Base-by-base conservation (phyloP, 305 asterid species). In the Fraxinus floribunda region DNA sequence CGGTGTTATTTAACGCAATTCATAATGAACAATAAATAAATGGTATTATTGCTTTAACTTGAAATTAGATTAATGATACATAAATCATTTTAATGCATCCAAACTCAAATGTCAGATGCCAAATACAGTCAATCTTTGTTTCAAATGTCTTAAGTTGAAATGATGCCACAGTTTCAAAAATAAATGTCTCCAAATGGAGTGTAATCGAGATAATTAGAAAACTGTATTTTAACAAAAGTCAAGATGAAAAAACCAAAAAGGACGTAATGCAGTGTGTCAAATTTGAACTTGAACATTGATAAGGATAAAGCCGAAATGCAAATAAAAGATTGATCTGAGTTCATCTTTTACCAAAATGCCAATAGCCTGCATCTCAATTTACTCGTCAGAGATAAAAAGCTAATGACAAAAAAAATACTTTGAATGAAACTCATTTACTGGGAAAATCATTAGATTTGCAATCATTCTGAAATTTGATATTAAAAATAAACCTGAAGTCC, bases 401-500 rank as follows among this genome's bases (percentile, higher is more conserved):
- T 18, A 60, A 18, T 20, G 24, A 66, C 16, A 35, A 16, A 26
- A 20, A 74, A 20, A 74, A 24, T 0, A 81, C 52, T 46, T 22
- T 3, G 68, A 20, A 35, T 0, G 8, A 38, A 22, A 10, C 74
- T 29, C 20, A 18, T 9, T 60, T 3, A 57, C 49, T 76, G 5
- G 44, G 55, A 35, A 38, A 52, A 76, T n/a, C 20, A 44, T 35
- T 64, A 29, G 22, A 36, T 49, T 18, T 15, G 1, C 29, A 73
- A 62, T 5, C 6, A n/a, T 20, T 49, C 18, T 49, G 20, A 4
- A 49, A 49, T 13, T 49, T 49, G 20, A 32, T 34, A 11, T 8
- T 44, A 79, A 34, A n/a, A 39, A 3, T 8, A 29, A 22, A 64
- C 98, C 98, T 92, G 94, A 77, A 88, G 39, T 44, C 93, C 98